Evolutionary conservation across 441 rosid genomes (phyloP), one percentile per base, ranked within the genome.

Genomic region (Pelargonium fulgidum): DNA sequence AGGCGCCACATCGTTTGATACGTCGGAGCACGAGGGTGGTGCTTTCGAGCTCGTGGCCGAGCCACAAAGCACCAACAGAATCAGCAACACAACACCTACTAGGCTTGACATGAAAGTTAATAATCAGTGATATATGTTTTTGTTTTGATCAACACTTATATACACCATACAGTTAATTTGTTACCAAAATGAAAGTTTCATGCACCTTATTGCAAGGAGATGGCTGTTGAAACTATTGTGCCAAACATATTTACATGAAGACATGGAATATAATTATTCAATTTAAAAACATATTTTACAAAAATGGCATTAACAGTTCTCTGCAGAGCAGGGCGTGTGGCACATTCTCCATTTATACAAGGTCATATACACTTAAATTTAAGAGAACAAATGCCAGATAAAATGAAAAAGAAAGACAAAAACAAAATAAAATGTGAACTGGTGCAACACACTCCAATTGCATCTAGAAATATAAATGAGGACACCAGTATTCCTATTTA

Each of bases 291-390:
- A 62, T 62, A 62, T 24, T 10, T 62, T 62, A 24, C 65, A 62
- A 62, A 62, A 24, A 22, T 24, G 65, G 39, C 65, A 24, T 24
- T 11, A 50, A 39, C 42, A 39, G 42, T 39, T 16, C 19, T 16
- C 62, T 58, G 26, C 63, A 58, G 63, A 3, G 22, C 10, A 4
- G 7, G 16, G 63, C 10, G n/a, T 7, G 58, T 50, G n/a, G 17
- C 63, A 58, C 19, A 58, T 20, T 16, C 10, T 68, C 50, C 29
- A 52, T 56, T 56, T 68, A 41, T 41, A 59, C 64, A 39, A 59
- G 12, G 65, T 20, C 71, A 68, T 68, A 59, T 68, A 68, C 71
- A 59, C 39, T 66, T 66, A 17, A 42, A 50, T 12, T 50, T 3
- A 12, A 11, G 58, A 50, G 16, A 50, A 50, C 58, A 50, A 50